Evolutionary conservation across 2,329 filamentous ascomycete species (phyloP), one percentile per base, ranked within the genome.

Genomic region (Cytospora mali): DNA sequence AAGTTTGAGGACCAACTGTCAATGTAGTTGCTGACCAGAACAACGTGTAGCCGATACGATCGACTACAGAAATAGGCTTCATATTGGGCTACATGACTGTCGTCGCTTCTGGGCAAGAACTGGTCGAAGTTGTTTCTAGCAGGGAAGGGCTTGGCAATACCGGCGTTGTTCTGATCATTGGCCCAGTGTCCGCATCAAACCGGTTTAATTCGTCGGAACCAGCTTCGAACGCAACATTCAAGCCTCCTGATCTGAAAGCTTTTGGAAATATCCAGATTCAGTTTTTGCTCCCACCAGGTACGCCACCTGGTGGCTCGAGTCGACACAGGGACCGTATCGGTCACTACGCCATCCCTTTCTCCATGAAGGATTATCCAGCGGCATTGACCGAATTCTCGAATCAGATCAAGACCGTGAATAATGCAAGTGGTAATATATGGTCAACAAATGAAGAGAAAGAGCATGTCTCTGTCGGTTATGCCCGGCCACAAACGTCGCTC

Each of bases 31-130:
- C 42, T 46, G 23, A 46, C 10, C n/a, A 46, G 31, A 21, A 54
- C 35, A 54, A 54, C 10, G 25, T 21, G 7, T 54, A 60, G 58
- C 91, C 93, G 0, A 86, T 97, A 58, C 83, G 91, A 64, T 87
- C 89, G 71, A 90, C 88, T 67, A 80, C 81, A 2, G 82, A 83
- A 2, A 73, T 76, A 49, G 77, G 77, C 4, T 87, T 89, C 66
- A 84, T 94, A 0, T 80, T 97, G 6, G 93, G 92, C 1, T 97
- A 92, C 79, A 84, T 97, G 78, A 96, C 92, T 1, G 78, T 94
- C 2, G 80, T 96, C n/a, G 83, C 90, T 61, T 85, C 90, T 61
- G 88, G 88, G 1, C 77, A 78, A 4, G 81, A 89, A 1, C 79
- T 95, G 4, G 77, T 87, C n/a, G 75, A 81, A 51, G 82, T 92